Percentiles rank a stretch among this genome's conserved stretches.
Conservation (phyloP, 2,329 filamentous ascomycete species). For the Fusarium sp. region DNA sequence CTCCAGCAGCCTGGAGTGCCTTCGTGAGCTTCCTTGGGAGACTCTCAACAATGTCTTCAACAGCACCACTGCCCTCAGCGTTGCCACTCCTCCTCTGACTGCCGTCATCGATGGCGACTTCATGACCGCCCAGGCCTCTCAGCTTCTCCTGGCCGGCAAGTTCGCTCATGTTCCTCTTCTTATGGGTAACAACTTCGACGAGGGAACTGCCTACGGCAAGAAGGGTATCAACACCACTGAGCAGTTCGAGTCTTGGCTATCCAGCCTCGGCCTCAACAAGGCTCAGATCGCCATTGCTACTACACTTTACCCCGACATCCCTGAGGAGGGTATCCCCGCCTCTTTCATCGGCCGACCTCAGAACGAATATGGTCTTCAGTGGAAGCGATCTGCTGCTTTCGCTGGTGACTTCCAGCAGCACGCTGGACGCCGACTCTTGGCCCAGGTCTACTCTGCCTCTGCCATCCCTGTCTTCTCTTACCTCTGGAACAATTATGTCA, state of each 20-base stretch:
- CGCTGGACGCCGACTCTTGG: constrained; percentile 65
- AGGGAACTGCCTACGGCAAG: constrained; percentile 69
- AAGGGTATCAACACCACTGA: constrained; percentile 66
- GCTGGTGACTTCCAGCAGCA: constrained; percentile 69
- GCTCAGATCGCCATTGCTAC: constrained; percentile 45
- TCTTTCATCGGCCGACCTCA: constrained; percentile 53
- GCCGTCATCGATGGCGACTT: constrained; percentile 56
- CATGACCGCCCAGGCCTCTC: constrained; percentile 59
- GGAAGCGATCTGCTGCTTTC: constrained; percentile 67
- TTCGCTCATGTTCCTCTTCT: constrained; percentile 76
- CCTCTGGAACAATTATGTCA: constrained; percentile 64
- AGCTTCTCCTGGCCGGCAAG: constrained; percentile 67
- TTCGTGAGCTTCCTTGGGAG: constrained; percentile 51
- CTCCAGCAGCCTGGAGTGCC: constrained; percentile 49
- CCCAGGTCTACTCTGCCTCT: constrained; percentile 63
- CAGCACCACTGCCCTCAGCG: constrained; percentile 33
- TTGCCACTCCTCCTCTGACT: constrained; percentile 35
- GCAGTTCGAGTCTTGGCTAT: constrained; percentile 58
- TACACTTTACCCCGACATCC: constrained; percentile 65
- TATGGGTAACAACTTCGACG: constrained; percentile 73
- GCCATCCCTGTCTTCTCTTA: constrained; percentile 63
- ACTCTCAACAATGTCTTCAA: constrained; percentile 52
- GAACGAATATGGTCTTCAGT: constrained; percentile 59
- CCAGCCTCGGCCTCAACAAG: constrained; percentile 42
- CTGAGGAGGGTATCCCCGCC: constrained; percentile 62